These are phyloP conservation scores for Lactifluus pinguis DNA, from an alignment of 768 basidiomycete genomes.

Conservation along the genomic window DNA sequence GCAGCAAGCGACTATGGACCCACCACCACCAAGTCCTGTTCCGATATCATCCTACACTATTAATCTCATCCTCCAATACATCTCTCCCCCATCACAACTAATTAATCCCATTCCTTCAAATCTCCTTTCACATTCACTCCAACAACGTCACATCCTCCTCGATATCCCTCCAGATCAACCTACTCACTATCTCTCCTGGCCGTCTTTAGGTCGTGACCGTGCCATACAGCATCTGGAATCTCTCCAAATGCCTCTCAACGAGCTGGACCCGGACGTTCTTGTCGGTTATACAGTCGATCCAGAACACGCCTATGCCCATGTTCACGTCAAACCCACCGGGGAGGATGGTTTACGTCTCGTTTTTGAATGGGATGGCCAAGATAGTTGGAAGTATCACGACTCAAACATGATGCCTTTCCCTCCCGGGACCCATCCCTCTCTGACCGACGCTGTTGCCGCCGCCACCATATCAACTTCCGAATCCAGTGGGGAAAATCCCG, in stretches of 20 bases:
- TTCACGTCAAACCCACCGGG: slow-evolving; percentile 30
- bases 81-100: slow-evolving; percentile 43
- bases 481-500: not conserved
- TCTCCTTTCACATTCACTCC: slow-evolving; percentile 49
- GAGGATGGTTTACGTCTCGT: slow-evolving; percentile 44
- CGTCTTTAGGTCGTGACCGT: slow-evolving; percentile 32
- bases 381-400: slow-evolving; percentile 66
- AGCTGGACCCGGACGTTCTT: slow-evolving; percentile 40
- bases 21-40: slow-evolving; percentile 21
- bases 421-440: slow-evolving; percentile 25
- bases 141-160: slow-evolving; percentile 60
- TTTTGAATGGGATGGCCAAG: slow-evolving; percentile 53
- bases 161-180: slow-evolving; percentile 41
- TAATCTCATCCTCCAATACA: slow-evolving; percentile 45
- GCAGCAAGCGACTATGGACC: slow-evolving; percentile 24
- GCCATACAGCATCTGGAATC: slow-evolving; percentile 38
- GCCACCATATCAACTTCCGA: not conserved
- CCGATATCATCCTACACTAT: slow-evolving; percentile 34
- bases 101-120: slow-evolving; percentile 45
- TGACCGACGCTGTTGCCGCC: slow-evolving; percentile 25
- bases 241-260: slow-evolving; percentile 25
- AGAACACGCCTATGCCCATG: slow-evolving; percentile 17
- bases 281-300: slow-evolving; percentile 24
- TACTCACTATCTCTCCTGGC: slow-evolving; percentile 60
- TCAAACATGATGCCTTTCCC: slow-evolving; percentile 65